Evolutionary conservation across 2,329 filamentous ascomycete genomes (phyloP), one percentile per base, ranked within the genome.

Genomic region (Albophoma yamanashiensis): DNA sequence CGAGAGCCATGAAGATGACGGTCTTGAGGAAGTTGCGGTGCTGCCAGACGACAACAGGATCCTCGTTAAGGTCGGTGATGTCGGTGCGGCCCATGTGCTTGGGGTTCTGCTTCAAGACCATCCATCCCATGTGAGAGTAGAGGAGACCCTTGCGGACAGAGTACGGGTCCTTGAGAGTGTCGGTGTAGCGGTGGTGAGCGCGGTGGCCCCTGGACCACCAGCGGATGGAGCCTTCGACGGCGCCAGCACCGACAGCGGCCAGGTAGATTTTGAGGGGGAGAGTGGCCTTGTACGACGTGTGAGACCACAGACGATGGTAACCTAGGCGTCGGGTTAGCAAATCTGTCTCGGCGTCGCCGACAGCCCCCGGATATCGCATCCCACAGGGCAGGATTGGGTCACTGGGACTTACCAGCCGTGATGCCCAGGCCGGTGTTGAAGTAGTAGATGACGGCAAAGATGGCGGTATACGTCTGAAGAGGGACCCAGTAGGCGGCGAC

Each of bases 91-190:
- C 91, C 69, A 91, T 90, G 64, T 88, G 83, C 82, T 93, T 93
- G 65, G 90, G 89, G 79, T 95, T 93, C 79, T 95, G 91, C 82
- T 93, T 93, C 82, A 95, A 86, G 70, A 95, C 76, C 89, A 95
- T 94, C 91, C 91, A 95, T 69, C 91, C 91, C 60, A 95, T 79
- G 78, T 76, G 71, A 20, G 85, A 91, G 82, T 92, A 93, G 66
- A 91, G 76, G 57, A 94, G 82, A 67, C 91, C 91, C 81, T 95
- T 95, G 77, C 89, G 87, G 67, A 95, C 91, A 31, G 89, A 92
- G 80, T 95, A 95, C 57, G 91, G 91, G 67, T 95, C 91, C 80
- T 94, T 94, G 43, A 92, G 89, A 70, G 91, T 95, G 72, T 95
- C 91, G 78, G 91, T 95, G 75, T 94, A 95, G 69, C 91, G 85